These are phyloP conservation scores for Syzygium jambos DNA, from an alignment of 345 rosid species.

Conservation along the genomic window DNA sequence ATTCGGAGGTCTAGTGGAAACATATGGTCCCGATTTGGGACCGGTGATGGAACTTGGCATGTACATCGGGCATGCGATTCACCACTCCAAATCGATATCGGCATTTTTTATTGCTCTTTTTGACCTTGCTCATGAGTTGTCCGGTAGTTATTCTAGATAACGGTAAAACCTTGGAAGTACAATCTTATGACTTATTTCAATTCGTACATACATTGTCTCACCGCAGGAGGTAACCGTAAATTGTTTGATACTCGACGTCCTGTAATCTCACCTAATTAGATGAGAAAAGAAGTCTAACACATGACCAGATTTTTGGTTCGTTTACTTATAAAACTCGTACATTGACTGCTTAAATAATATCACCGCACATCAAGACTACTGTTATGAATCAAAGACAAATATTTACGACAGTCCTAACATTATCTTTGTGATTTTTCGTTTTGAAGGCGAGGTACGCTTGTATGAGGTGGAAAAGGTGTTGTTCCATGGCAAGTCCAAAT, in stretches of 20 bases:
- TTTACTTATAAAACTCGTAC: neutral
- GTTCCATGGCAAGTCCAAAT: slow-evolving; percentile 36
- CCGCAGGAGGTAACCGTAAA: too few relatives aligned
- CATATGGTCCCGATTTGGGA: neutral
- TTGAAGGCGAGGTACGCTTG: slow-evolving; percentile 34
- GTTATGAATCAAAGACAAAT: too few relatives aligned
- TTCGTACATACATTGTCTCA: too few relatives aligned
- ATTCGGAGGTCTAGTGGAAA: neutral
- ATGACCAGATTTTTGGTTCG: too few relatives aligned
- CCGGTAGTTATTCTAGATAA: neutral
- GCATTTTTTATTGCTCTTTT: neutral
- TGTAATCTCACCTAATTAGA: neutral
- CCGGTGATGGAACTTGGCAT: neutral
- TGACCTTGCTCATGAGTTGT: neutral
- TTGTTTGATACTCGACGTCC: neutral
- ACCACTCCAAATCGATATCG: neutral
- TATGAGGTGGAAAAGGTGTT: slow-evolving; percentile 31
- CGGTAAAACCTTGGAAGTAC: neutral
- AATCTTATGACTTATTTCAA: too few relatives aligned
- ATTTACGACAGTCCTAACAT: too few relatives aligned
- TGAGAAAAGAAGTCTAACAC: neutral
- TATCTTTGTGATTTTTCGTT: too few relatives aligned
- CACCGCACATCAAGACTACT: neutral
- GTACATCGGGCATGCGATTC: neutral
- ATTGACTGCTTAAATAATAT: neutral